Base-by-base conservation (phyloP, 1,139 yeast genomes). In the Starmera stellimalicola region DNA sequence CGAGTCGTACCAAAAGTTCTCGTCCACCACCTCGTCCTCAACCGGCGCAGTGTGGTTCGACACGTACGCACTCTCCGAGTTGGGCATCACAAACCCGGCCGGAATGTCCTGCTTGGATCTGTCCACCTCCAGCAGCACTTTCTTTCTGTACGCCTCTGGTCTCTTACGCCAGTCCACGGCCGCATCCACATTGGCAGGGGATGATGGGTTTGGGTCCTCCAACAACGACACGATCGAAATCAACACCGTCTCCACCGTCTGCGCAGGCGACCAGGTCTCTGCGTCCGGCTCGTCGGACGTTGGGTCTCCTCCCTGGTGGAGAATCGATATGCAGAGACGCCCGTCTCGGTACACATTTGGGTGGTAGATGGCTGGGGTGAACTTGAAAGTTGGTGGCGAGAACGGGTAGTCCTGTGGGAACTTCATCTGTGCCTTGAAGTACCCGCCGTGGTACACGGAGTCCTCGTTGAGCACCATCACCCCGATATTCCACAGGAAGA, bases 181-280 rank as follows among this genome's bases (percentile, higher is more conserved):
- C 8, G 98, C 98, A 55, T 91, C 97, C 33, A 91, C 91, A 56
- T 91, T 91, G 7, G 98, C 98, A 5, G 98, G 97, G 6, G 94
- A 82, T 37, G 77, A 74, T 34, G 80, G 84, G 58, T 88, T 88
- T 35, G 97, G 97, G 58, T 88, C 96, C 52, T 87, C 94, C 49
- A 88, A 69, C 38, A 88, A 68, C 6, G 95, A 84, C 26, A 88
- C 83, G 47, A 88, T 88, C 31, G 94, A 82, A 40, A 88, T 81
- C 50, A 88, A 70, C 9, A 88, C 95, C 27, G 84, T 70, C 58
- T 88, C 97, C 8, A 85, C 97, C 11, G 94, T 80, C 61, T 88
- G 97, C 3, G 94, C 96, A 0, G 97, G 97, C 29, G 91, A 76
- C 97, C 97, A 88, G 17, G 88, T 82, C 57, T 82, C 97, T 39